These are phyloP conservation scores for Aleurites moluccanus DNA, from an alignment of 441 rosid species.

Conservation along the genomic window DNA sequence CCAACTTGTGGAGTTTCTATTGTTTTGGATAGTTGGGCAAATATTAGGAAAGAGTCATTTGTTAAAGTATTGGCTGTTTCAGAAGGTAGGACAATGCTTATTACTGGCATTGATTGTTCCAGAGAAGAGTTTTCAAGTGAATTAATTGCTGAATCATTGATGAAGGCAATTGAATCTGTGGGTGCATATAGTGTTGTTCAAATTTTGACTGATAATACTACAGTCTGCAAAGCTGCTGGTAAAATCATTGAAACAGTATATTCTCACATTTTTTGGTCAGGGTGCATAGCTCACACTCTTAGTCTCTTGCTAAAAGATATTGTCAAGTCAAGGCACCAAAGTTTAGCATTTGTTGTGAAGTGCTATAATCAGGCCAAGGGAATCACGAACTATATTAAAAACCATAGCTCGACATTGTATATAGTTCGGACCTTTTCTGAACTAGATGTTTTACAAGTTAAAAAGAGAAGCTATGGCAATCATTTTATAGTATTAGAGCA, in stretches of 20 bases:
- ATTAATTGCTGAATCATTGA: neutral
- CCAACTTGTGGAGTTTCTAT: slow-evolving; percentile 9
- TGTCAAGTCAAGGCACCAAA: neutral
- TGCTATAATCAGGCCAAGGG: neutral
- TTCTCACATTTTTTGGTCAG: slow-evolving; percentile 1
- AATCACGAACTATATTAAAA: neutral
- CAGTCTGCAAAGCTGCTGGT: neutral
- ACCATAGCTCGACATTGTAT: neutral
- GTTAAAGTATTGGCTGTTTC: neutral
- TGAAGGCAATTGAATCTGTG: neutral
- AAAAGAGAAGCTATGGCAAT: neutral
- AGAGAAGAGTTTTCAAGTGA: neutral
- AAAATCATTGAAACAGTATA: neutral
- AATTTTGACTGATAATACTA: neutral
- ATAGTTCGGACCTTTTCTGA: neutral
- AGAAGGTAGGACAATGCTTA: neutral
- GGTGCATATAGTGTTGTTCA: slow-evolving; percentile 1
- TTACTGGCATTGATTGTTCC: neutral
- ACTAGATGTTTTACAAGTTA: neutral
- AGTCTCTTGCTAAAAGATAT: slow-evolving; percentile 4
- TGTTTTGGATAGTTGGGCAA: neutral
- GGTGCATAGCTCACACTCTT: neutral
- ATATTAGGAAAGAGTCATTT: neutral
- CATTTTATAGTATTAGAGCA: neutral
- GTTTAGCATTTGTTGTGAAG: neutral